Base-by-base conservation (phyloP, 2,329 filamentous ascomycete species). In the Botryotinia narcissicola region DNA sequence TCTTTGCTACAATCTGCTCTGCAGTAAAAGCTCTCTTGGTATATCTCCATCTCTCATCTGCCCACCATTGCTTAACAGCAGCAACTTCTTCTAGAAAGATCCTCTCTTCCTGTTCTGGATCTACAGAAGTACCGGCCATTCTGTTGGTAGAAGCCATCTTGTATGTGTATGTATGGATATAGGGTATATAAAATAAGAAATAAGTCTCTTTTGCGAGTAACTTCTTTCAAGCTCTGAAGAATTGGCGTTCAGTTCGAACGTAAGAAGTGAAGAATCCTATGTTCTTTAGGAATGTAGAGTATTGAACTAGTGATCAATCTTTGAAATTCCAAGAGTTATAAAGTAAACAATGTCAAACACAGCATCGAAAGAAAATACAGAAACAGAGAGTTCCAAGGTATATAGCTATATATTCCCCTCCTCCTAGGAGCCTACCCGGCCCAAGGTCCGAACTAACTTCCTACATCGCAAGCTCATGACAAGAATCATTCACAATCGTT, bases 1-100 rank as follows among this genome's bases (percentile, higher is more conserved):
- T 88, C 89, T 99, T 99, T 70, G 93, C 91, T 76, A 97, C 96
- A 81, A 99, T 98, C 85, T 97, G 93, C 87, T 98, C 96, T 46
- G 96, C 94, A 6, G 95, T 97, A 83, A 96, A 99, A 37, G 96
- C 91, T 74, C 96, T 89, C 85, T 93, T 95, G 79, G 96, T 99
- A 84, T 93, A 90, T 82, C 93, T 89, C 96, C 96, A 99, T 87
- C 96, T 89, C 73, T 94, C 89, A 80, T 97, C 93, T 71, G 86
- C 88, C 96, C 96, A 99, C 96, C 96, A 99, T 83, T 92, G 85
- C 89, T 98, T 93, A 78, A 98, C 92, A 78, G 92, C 90, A 80
- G 92, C 90, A 74, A 98, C 94, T 82, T 99, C 96, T 78, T 92
- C 88, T 80, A 90, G 87, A 84, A 81, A 83, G 46, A 81, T 76